Conservation (phyloP, 305 asterid genomes). For the Ajuga reptans region DNA sequence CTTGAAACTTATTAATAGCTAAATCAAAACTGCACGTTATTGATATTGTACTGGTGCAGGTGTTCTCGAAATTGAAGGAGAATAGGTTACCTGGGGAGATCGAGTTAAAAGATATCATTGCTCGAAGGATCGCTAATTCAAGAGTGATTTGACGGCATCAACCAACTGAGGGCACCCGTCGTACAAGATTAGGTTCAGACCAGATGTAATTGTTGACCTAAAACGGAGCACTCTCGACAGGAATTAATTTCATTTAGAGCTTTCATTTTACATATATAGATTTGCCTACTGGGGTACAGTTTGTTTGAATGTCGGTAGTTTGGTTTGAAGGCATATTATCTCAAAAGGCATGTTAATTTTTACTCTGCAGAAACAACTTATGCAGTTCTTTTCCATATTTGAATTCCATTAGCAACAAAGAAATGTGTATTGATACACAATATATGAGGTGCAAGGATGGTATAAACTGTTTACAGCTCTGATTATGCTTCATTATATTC, state of each 20-base stretch:
- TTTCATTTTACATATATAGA: background rate
- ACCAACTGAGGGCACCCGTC: conserved; percentile 29
- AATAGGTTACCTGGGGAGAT: conserved; percentile 80
- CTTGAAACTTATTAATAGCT: background rate
- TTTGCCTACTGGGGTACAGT: background rate
- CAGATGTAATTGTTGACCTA: background rate
- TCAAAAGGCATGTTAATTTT: background rate
- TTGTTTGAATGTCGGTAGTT: background rate
- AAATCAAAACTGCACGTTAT: background rate
- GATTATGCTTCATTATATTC: too few relatives aligned
- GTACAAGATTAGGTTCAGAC: conserved; percentile 9
- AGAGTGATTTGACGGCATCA: conserved; percentile 44
- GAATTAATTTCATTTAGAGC: background rate
- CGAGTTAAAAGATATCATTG: conserved; percentile 71
- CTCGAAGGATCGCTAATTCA: conserved; percentile 49
- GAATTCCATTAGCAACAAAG: background rate
- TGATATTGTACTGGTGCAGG: conserved; percentile 36
- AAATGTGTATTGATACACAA: background rate
- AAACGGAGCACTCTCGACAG: background rate
- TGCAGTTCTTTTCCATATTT: background rate
- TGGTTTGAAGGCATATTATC: background rate
- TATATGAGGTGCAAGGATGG: background rate
- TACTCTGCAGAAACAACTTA: background rate
- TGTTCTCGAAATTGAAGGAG: conserved; percentile 69
- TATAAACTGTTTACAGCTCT: background rate